Evolutionary conservation across 331 rosid genomes (phyloP).

Genomic region (Quercus lobata): DNA sequence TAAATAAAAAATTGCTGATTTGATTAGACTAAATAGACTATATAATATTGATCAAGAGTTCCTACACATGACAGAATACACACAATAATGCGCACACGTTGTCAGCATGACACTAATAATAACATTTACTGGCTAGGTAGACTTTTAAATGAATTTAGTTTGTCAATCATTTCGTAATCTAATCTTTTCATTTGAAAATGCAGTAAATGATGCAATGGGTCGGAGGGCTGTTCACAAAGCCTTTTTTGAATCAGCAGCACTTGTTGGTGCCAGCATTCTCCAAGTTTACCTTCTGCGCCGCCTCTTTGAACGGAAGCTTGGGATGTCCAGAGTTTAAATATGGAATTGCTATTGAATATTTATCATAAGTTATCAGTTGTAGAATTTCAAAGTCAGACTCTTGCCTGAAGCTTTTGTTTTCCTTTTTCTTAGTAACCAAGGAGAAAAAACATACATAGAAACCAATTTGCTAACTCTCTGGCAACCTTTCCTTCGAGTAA

Average conservation of each 20-base stretch:
- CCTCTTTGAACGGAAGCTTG: conserved; percentile 55
- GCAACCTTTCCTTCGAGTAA: neutral
- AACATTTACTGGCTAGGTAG: neutral
- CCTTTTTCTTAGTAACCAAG: neutral
- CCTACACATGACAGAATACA: neutral
- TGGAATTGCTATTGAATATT: neutral
- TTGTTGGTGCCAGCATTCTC: conserved; percentile 56
- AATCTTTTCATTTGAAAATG: neutral
- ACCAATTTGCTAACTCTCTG: neutral
- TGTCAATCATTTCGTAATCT: neutral
- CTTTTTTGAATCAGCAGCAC: conserved; percentile 56
- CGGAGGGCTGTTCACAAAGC: conserved; percentile 66
- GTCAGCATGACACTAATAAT: neutral
- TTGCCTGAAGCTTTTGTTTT: conserved; percentile 1
- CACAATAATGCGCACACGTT: neutral
- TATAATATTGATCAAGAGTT: neutral
- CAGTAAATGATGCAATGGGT: conserved; percentile 70
- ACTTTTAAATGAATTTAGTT: neutral
- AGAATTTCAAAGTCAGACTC: neutral
- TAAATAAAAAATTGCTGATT: neutral
- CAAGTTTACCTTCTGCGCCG: conserved; percentile 68
- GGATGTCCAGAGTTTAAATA: conserved; percentile 28
- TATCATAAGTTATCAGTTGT: neutral
- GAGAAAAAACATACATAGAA: neutral
- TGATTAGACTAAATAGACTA: neutral